Conservation (phyloP, 345 rosid genomes). For the Camelina hispida region DNA sequence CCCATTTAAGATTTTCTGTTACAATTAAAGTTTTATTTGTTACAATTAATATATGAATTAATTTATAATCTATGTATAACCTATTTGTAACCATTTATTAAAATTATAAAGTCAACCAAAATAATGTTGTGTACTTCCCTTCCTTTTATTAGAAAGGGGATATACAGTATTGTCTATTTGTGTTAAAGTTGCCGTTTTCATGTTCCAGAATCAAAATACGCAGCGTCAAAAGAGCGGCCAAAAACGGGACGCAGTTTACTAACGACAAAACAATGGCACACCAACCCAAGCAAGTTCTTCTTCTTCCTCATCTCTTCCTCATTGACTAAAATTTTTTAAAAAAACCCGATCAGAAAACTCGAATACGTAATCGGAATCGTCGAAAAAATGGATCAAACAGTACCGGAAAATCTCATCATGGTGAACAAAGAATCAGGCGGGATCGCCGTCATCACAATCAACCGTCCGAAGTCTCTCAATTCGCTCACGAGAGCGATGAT, state of each 20-base stretch:
- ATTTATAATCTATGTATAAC: too few relatives aligned
- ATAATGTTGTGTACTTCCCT: too few relatives aligned
- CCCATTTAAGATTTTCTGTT: too few relatives aligned
- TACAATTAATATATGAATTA: too few relatives aligned
- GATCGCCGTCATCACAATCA: conserved; percentile 72
- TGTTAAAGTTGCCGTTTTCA: conserved; percentile 7
- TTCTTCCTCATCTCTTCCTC: conserved; percentile 25
- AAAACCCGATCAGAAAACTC: background rate
- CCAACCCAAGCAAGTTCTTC: conserved; percentile 10
- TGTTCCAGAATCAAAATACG: conserved; percentile 19
- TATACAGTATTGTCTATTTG: too few relatives aligned
- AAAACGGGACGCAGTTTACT: conserved; percentile 34
- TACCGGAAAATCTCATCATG: conserved; percentile 54
- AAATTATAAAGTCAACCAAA: too few relatives aligned
- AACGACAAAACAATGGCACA: conserved; percentile 43
- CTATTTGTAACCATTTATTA: too few relatives aligned
- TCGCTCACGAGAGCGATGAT: conserved; percentile 83
- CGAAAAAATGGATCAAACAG: conserved; percentile 45
- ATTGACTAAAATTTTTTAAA: background rate
- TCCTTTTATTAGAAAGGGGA: too few relatives aligned
- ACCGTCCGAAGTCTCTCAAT: conserved; percentile 91
- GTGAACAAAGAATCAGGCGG: conserved; percentile 66
- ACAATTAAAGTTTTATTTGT: too few relatives aligned
- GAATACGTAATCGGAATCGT: conserved; percentile 17
- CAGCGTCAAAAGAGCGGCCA: background rate